These are phyloP conservation scores for Mycena sanguinolenta DNA, from an alignment of 768 basidiomycete genomes.

Conservation along the genomic window DNA sequence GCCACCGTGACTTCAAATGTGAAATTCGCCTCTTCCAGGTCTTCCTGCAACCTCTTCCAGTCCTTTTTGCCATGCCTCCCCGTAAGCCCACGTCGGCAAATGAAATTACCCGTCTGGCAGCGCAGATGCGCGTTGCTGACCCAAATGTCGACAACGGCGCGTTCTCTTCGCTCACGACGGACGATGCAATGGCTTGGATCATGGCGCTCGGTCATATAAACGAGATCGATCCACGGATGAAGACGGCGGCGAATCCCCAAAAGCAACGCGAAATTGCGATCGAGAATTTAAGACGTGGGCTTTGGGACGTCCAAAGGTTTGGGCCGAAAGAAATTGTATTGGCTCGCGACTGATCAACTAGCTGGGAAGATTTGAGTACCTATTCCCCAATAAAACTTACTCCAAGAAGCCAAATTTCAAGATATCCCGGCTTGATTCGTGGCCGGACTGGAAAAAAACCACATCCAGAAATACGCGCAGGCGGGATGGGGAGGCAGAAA, in stretches of 20 bases:
- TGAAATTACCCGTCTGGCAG: conserved; percentile 24
- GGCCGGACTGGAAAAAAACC: conserved; percentile 32
- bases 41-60: too few relatives aligned
- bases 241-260: conserved; percentile 8
- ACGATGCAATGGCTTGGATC: conserved; percentile 34
- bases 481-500: background rate
- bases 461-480: conserved; percentile 22
- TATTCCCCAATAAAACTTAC: conserved; percentile 30
- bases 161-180: conserved; percentile 35
- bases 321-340: background rate
- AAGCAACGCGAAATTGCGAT: conserved; percentile 23
- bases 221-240: conserved; percentile 23
- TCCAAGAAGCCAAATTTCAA: conserved; percentile 31
- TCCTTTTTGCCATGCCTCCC: conserved; percentile 16
- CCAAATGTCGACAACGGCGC: conserved; percentile 35
- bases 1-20: background rate
- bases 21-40: too few relatives aligned
- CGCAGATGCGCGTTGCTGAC: conserved; percentile 34
- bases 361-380: conserved; percentile 33
- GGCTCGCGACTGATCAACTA: background rate
- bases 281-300: conserved; percentile 28
- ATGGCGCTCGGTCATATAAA: conserved; percentile 25
- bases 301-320: conserved; percentile 38
- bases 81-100: conserved; percentile 28
- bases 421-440: conserved; percentile 21